Conservation (phyloP, 495 filamentous ascomycete species). For the Penicillium canescens region DNA sequence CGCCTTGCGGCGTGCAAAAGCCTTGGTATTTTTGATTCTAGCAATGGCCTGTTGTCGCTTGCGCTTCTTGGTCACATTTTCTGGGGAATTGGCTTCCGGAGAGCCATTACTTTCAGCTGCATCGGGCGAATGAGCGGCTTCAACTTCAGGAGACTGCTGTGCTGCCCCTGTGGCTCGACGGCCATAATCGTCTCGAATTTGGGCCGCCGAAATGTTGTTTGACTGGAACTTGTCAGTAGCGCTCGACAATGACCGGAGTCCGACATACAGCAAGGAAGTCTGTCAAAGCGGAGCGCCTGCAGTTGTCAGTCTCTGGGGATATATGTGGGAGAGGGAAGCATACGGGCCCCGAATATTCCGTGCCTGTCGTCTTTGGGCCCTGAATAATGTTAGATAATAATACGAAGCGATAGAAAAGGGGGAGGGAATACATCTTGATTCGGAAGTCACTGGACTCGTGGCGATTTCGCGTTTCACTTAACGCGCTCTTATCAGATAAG, state of each 20-base stretch:
- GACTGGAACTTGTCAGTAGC: constrained; percentile 46
- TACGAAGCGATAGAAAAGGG: neutral
- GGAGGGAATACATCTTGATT: neutral
- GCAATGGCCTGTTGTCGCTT: constrained; percentile 65
- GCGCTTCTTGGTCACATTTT: constrained; percentile 58
- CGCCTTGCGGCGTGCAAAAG: constrained; percentile 60
- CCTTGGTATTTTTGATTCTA: constrained; percentile 78
- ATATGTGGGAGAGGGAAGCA: neutral
- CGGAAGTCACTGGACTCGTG: constrained; percentile 42
- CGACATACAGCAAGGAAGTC: constrained; percentile 72
- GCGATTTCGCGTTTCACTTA: constrained; percentile 52
- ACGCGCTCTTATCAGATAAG: constrained; percentile 37
- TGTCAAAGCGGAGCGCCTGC: constrained; percentile 72
- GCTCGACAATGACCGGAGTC: constrained; percentile 4
- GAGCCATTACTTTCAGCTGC: constrained; percentile 11
- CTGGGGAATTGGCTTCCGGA: constrained; percentile 42
- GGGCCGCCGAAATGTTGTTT: constrained; percentile 84
- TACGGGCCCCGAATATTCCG: constrained; percentile 65
- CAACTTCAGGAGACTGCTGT: constrained; percentile 7
- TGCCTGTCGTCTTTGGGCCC: constrained; percentile 42
- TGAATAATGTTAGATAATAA: constrained; percentile 22
- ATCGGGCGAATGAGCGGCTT: constrained; percentile 12
- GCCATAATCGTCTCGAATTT: constrained; percentile 69
- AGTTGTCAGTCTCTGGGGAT: neutral
- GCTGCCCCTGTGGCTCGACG: constrained; percentile 43